Conservation (phyloP, 192 early-diverging fungal species). For the Anaeromyces robustus region DNA sequence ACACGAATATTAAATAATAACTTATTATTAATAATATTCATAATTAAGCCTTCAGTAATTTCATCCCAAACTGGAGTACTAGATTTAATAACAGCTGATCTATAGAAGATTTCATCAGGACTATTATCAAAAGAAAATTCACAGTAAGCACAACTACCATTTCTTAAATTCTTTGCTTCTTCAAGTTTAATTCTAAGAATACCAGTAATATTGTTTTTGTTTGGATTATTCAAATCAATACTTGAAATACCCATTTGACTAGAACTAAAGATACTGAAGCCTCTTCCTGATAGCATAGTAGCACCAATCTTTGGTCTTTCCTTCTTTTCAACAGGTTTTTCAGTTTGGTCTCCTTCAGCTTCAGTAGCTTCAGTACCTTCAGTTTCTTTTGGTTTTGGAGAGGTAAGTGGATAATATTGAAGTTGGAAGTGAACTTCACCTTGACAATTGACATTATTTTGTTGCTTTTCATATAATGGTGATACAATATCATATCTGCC, state of each 20-base stretch:
- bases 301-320: not conserved
- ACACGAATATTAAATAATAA: not conserved
- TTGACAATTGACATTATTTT: not conserved
- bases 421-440: not conserved
- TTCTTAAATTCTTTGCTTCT: constrained; percentile 11
- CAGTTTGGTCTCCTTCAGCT: not conserved
- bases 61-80: constrained; percentile 13
- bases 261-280: not conserved
- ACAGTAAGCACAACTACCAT: constrained; percentile 11
- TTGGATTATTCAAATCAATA: not conserved
- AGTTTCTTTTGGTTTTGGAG: not conserved
- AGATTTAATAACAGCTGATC: constrained; percentile 14
- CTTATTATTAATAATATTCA: constrained; percentile 3
- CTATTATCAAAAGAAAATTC: constrained; percentile 28
- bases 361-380: not conserved
- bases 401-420: not conserved
- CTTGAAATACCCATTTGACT: not conserved
- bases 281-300: not conserved
- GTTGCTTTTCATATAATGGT: not conserved
- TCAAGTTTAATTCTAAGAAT: constrained; percentile 31
- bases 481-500: not conserved
- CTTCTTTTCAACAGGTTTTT: not conserved
- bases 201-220: constrained; percentile 18
- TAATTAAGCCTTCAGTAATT: constrained; percentile 10
- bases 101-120: constrained; percentile 11